These are phyloP conservation scores for Boletus subcaerulescens DNA, from an alignment of 768 basidiomycete species.

Conservation along the genomic window DNA sequence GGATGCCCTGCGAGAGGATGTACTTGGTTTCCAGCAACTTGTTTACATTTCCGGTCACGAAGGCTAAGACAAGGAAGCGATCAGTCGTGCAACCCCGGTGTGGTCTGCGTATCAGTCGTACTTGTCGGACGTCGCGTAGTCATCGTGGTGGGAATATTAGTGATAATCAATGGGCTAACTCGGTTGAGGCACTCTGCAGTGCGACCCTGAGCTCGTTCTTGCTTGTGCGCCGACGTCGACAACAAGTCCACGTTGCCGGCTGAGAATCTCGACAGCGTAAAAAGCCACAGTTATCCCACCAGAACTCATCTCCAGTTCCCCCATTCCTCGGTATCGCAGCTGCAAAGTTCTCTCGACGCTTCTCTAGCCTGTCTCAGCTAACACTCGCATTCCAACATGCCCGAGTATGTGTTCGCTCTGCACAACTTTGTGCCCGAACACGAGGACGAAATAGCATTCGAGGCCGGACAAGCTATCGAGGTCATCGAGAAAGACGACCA, in stretches of 20 bases:
- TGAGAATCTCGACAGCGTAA: constrained; percentile 3
- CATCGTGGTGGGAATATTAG: constrained; percentile 11
- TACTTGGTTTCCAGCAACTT: constrained; percentile 86
- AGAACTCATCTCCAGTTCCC: neutral
- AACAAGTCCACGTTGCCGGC: neutral
- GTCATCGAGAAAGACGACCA: constrained; percentile 91
- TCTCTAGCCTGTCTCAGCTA: neutral
- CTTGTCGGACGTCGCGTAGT: constrained; percentile 20
- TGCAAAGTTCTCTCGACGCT: too few relatives aligned
- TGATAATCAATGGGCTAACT: neutral
- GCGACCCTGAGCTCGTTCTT: constrained; percentile 1
- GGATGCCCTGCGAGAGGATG: constrained; percentile 66
- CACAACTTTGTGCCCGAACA: constrained; percentile 91
- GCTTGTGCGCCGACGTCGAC: constrained; percentile 17
- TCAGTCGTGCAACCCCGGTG: constrained; percentile 7
- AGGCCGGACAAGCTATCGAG: constrained; percentile 81
- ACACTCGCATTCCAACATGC: constrained; percentile 42
- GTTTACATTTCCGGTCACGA: constrained; percentile 93
- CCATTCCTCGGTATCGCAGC: too few relatives aligned
- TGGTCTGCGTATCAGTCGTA: constrained; percentile 5
- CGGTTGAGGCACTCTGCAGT: neutral
- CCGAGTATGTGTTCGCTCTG: constrained; percentile 82
- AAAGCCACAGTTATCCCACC: constrained; percentile 5
- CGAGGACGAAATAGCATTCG: constrained; percentile 88
- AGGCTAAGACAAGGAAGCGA: constrained; percentile 50